A percentile compares a stretch with the other conserved stretches of the same genome.
Evolutionary conservation across 2,329 filamentous ascomycete genomes (phyloP).

Genomic region (Alternaria tenuissima): DNA sequence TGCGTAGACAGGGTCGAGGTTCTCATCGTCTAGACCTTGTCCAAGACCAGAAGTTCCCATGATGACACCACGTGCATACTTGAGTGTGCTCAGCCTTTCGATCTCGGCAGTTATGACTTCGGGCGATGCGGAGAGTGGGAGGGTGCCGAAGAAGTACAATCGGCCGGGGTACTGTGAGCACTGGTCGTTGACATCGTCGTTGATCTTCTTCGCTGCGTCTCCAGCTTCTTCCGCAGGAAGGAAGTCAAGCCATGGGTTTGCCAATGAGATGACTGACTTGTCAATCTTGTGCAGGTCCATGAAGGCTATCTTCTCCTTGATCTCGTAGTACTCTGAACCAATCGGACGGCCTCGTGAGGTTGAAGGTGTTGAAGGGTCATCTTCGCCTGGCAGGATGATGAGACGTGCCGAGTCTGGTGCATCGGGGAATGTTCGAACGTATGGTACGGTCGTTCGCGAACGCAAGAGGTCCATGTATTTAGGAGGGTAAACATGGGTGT

Average conservation of each 20-base stretch:
- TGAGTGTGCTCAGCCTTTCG: constrained; percentile 66
- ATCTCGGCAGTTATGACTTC: constrained; percentile 72
- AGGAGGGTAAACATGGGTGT: constrained; percentile 70
- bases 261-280: constrained; percentile 84
- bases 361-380: constrained; percentile 60
- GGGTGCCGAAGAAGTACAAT: constrained; percentile 82
- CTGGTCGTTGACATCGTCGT: constrained; percentile 77
- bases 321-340: constrained; percentile 82
- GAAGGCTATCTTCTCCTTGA: constrained; percentile 81
- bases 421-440: constrained; percentile 71
- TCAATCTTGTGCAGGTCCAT: constrained; percentile 87
- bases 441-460: constrained; percentile 68
- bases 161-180: constrained; percentile 72
- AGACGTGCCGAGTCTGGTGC: constrained; percentile 66
- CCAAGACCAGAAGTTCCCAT: constrained; percentile 86
- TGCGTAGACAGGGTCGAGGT: constrained; percentile 74
- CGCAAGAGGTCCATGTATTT: constrained; percentile 67
- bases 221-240: constrained; percentile 68
- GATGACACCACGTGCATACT: constrained; percentile 82
- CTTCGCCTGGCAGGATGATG: constrained; percentile 69
- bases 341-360: constrained; percentile 78
- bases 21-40: constrained; percentile 78
- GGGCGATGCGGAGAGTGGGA: constrained; percentile 75
- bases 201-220: constrained; percentile 71
- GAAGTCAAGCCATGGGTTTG: constrained; percentile 95